Evolutionary conservation across 768 basidiomycete species (phyloP), one percentile per base, ranked within the genome.

Genomic region (Xanthoconium stramineum): DNA sequence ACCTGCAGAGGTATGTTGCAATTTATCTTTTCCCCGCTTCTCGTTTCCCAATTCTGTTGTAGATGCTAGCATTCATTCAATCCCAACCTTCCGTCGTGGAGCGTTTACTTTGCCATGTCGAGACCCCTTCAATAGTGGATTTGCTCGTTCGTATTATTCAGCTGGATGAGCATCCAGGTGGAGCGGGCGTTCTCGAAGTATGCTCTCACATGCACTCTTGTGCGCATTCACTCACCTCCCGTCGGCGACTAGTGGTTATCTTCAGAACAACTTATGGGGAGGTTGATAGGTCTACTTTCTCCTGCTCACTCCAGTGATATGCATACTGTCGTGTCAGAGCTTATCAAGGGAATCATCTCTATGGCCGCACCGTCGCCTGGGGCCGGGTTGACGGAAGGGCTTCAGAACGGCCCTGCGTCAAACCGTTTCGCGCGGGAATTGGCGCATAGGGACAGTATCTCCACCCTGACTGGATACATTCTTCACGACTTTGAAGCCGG

Each of bases 1-100:
- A 72, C 91, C 92, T 28, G 80, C 80, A 59, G 94, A 97, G 83
- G 94, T 94, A 74, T 68, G 80, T 80, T 33, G 44, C 52, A 47
- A 46, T 52, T 32, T 3, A 1, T 30, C 5, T 50, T 68, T 65
- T 37, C 40, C 62, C 50, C 59, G 54, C 58, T 59, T 62, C 63
- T 62, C 52, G 53, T 54, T n/a, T 6, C 47, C 38, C n/a, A 59
- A 32, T 53, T 36, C 32, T 52, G 51, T 58, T 61, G 62, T 70
- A 98, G 93, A 96, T 96, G 89, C 83, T 99, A 61, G 81, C 80
- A 39, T 98, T 97, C 72, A 91, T 99, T 57, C 86, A 89, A 70
- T 78, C 83, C 14, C 88, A 95, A 68, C 89, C 93, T 4, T 76
- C 80, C 46, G 79, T 97, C 44, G 83, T 98, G 43, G 86, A 91